Evolutionary conservation across 768 basidiomycete genomes (phyloP).

Genomic region (Termitomyces sp.): DNA sequence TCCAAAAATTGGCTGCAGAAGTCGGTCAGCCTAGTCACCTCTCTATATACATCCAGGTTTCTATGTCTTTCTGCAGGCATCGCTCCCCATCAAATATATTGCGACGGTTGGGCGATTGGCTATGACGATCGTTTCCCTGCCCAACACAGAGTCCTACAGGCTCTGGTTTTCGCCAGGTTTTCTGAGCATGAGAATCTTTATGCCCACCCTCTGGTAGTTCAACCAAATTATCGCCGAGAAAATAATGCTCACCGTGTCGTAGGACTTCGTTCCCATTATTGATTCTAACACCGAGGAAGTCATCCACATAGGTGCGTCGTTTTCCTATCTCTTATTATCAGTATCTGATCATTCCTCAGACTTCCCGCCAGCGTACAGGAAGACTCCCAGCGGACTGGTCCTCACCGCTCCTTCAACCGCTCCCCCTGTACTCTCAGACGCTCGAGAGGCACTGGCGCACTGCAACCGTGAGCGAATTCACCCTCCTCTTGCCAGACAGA

Average conservation of each 20-base stretch:
- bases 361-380: conserved; percentile 63
- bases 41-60: not conserved
- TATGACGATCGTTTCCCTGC: conserved; percentile 84
- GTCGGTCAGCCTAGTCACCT: conserved; percentile 46
- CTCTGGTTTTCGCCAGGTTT: conserved; percentile 69
- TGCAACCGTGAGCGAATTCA: conserved; percentile 69
- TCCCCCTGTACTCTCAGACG: conserved; percentile 31
- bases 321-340: not conserved
- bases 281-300: conserved; percentile 72
- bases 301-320: conserved; percentile 54
- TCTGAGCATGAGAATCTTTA: conserved; percentile 82
- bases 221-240: conserved; percentile 8
- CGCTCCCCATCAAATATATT: conserved; percentile 59
- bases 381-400: conserved; percentile 37
- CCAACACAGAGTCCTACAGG: conserved; percentile 69
- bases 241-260: not conserved
- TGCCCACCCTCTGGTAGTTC: conserved; percentile 74
- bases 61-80: conserved; percentile 40
- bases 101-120: conserved; percentile 91
- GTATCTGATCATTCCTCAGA: conserved; percentile 34
- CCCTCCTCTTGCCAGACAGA: conserved; percentile 58
- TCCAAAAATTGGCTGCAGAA: conserved; percentile 69
- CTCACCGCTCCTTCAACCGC: conserved; percentile 34
- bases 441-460: conserved; percentile 38
- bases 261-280: conserved; percentile 74